Evolutionary conservation across 352 stramenopile species (phyloP).

Genomic region (Pythium dissotocum): DNA sequence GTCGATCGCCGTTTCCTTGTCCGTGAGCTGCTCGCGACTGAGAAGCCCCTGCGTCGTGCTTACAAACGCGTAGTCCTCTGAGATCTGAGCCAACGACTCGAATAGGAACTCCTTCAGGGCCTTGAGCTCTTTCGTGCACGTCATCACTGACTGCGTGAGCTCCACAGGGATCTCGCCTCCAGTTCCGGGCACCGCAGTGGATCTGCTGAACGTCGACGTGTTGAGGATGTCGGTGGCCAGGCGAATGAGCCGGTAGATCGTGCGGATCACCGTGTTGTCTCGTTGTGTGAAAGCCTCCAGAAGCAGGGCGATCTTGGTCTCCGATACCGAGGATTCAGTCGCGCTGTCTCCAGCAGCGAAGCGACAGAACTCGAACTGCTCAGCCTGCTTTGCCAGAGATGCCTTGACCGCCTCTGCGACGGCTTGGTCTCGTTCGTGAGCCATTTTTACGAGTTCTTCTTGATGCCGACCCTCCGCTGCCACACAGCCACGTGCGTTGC

Average conservation of each 20-base stretch:
- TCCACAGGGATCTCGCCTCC: constrained; percentile 50
- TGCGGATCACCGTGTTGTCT: constrained; percentile 54
- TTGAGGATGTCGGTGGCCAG: constrained; percentile 70
- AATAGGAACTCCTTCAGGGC: constrained; percentile 67
- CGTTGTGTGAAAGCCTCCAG: constrained; percentile 59
- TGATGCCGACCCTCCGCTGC: constrained; percentile 11
- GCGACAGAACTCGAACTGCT: constrained; percentile 45
- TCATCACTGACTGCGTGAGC: constrained; percentile 57
- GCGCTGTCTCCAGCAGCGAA: constrained; percentile 21
- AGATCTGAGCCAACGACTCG: constrained; percentile 54
- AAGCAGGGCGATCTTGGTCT: constrained; percentile 29
- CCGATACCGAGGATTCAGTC: neutral
- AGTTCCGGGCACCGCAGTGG: neutral
- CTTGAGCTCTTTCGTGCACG: constrained; percentile 74
- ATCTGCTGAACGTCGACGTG: constrained; percentile 32
- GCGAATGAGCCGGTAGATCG: constrained; percentile 71
- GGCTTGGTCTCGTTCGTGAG: constrained; percentile 7
- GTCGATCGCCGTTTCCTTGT: constrained; percentile 56
- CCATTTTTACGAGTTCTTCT: constrained; percentile 3
- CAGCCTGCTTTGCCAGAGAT: constrained; percentile 44
- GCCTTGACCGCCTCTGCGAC: constrained; percentile 4
- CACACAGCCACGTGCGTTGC: constrained; percentile 8
- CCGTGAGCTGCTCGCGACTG: constrained; percentile 24
- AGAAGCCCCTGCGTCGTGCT: constrained; percentile 23
- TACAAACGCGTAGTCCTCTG: constrained; percentile 27